Percentiles rank a stretch among this genome's conserved stretches.
Evolutionary conservation across 1,284 basidiomycete genomes (phyloP).

Genomic region (Boletus smithii): DNA sequence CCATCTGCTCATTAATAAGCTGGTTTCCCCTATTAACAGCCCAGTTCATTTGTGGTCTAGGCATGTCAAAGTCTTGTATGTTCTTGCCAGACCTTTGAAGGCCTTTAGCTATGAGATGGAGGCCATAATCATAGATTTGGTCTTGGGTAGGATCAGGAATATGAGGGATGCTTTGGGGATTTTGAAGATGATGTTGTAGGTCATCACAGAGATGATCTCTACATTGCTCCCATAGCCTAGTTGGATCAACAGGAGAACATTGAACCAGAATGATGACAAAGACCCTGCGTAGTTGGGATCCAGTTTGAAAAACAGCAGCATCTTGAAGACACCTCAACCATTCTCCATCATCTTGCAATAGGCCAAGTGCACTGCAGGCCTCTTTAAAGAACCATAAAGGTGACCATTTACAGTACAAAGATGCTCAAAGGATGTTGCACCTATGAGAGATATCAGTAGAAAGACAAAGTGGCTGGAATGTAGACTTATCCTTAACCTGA

Average conservation of each 20-base stretch:
- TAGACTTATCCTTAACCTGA: no score
- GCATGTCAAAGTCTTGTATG: slow-evolving; percentile 33
- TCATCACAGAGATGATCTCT: slow-evolving; percentile 36
- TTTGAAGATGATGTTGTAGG: slow-evolving; percentile 9
- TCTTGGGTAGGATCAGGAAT: slow-evolving; percentile 26
- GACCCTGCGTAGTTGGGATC: slow-evolving; percentile 24
- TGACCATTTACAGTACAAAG: slow-evolving; percentile 21
- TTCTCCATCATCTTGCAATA: slow-evolving; percentile 38
- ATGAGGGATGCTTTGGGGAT: slow-evolving; percentile 1
- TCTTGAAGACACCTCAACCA: slow-evolving; percentile 34
- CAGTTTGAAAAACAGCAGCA: slow-evolving; percentile 32
- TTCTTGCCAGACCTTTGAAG: background rate
- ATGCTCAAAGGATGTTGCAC: slow-evolving; percentile 33
- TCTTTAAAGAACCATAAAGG: slow-evolving; percentile 24
- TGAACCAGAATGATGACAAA: background rate
- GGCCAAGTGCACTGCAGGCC: slow-evolving; percentile 32
- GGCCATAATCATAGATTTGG: slow-evolving; percentile 40
- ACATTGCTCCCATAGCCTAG: background rate
- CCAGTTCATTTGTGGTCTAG: slow-evolving; percentile 31
- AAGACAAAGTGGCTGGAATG: no score
- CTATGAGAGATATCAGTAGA: slow-evolving; percentile 4
- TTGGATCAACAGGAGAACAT: background rate
- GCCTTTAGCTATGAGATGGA: slow-evolving; percentile 36
- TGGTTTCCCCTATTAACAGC: slow-evolving; percentile 23
- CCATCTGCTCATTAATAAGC: slow-evolving; percentile 38